Evolutionary conservation across 768 basidiomycete species (phyloP).

Genomic region (Lyophyllum decastes): DNA sequence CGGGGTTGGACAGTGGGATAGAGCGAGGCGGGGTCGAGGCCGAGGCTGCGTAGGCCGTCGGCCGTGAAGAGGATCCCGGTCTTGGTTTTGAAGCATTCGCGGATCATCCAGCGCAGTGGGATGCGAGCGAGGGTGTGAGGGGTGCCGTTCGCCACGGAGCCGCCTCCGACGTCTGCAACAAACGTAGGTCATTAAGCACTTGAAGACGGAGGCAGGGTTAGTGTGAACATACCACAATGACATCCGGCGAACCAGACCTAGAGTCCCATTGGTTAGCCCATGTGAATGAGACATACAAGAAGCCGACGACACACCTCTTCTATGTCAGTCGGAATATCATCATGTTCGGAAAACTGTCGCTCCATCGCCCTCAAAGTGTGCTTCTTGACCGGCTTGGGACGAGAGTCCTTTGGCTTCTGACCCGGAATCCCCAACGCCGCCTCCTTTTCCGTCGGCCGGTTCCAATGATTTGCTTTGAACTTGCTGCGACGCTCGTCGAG

Average conservation of each 20-base stretch:
- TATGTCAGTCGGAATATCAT: conserved; percentile 29
- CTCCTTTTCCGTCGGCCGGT: conserved; percentile 24
- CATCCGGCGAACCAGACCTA: conserved; percentile 54
- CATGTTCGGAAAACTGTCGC: conserved; percentile 21
- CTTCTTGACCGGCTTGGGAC: background rate
- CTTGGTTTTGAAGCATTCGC: conserved; percentile 46
- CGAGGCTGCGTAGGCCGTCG: background rate
- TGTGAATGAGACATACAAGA: background rate
- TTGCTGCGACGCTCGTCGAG: conserved; percentile 21
- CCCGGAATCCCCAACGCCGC: conserved; percentile 25
- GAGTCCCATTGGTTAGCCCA: background rate
- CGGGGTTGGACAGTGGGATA: conserved; percentile 1
- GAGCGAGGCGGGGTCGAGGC: background rate
- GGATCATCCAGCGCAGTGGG: conserved; percentile 55
- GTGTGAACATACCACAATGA: conserved; percentile 30
- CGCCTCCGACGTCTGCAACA: conserved; percentile 30
- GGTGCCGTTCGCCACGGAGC: conserved; percentile 31
- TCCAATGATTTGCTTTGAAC: conserved; percentile 23
- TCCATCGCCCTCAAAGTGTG: conserved; percentile 19
- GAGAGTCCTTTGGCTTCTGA: conserved; percentile 4
- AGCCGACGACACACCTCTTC: conserved; percentile 33
- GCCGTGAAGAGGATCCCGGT: conserved; percentile 35
- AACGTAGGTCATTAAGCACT: background rate
- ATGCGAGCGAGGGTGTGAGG: conserved; percentile 37
- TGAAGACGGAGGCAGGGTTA: background rate